These are phyloP conservation scores for Lactarius pseudohatsudake DNA, from an alignment of 768 basidiomycete genomes.

Conservation along the genomic window DNA sequence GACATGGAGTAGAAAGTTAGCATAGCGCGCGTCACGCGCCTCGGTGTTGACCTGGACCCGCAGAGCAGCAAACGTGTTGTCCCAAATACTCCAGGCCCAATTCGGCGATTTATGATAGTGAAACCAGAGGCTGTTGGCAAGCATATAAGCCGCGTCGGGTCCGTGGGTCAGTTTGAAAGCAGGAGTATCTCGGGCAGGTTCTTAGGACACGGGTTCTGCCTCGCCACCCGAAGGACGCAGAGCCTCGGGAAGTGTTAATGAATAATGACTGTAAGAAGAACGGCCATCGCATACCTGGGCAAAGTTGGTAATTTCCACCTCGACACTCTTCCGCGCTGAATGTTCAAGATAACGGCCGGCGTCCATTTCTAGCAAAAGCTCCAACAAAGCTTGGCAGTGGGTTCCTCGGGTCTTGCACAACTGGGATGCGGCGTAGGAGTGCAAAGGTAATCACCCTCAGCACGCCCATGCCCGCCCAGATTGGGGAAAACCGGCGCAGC, in stretches of 20 bases:
- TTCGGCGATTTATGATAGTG: constrained; percentile 70
- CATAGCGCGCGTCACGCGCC: constrained; percentile 64
- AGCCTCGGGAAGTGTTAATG: constrained; percentile 35
- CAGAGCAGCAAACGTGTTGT: constrained; percentile 73
- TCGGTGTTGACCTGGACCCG: constrained; percentile 56
- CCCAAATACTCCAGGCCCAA: constrained; percentile 86
- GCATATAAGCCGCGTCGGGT: constrained; percentile 62
- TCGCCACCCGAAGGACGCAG: constrained; percentile 41
- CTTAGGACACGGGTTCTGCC: constrained; percentile 38
- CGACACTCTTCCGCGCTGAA: constrained; percentile 57
- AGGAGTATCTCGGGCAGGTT: constrained; percentile 63
- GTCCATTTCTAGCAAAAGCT: constrained; percentile 64
- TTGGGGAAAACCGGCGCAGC: constrained; percentile 65
- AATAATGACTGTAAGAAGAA: background rate
- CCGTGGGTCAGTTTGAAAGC: constrained; percentile 57
- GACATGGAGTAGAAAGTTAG: constrained; percentile 66
- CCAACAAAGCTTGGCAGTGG: constrained; percentile 64
- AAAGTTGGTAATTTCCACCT: constrained; percentile 59
- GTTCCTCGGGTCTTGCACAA: constrained; percentile 62
- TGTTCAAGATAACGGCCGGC: constrained; percentile 52
- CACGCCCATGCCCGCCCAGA: constrained; percentile 78
- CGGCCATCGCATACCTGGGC: constrained; percentile 48
- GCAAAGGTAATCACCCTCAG: constrained; percentile 54
- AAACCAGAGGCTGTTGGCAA: constrained; percentile 80
- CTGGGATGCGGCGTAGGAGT: constrained; percentile 59